phyloP scores from a whole-genome alignment of 2,329 filamentous ascomycete genomes.

The Acrocalymma vagum region DNA sequence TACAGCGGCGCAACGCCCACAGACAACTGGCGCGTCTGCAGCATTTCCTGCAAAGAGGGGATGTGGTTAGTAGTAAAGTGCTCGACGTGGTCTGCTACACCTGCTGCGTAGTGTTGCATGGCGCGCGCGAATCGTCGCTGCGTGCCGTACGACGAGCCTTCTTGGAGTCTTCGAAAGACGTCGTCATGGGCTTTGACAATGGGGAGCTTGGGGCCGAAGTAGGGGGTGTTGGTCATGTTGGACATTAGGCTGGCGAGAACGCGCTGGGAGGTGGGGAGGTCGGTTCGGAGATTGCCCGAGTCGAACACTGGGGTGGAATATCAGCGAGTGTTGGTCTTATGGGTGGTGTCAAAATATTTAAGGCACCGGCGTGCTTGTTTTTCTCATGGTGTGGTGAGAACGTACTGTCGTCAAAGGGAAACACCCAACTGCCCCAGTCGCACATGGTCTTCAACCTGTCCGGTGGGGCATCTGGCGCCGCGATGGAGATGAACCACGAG shows the following conservation, averaged over 20 bases:
- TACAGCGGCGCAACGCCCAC: slow-evolving; percentile 5
- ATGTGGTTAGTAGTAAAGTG: slow-evolving; percentile 7
- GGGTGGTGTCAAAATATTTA: neutral
- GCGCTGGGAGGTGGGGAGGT: slow-evolving; percentile 3
- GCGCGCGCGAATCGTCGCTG: slow-evolving; percentile 3
- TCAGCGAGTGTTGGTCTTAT: slow-evolving; percentile 1
- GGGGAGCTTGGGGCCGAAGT: slow-evolving; percentile 2
- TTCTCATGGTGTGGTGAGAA: slow-evolving; percentile 1
- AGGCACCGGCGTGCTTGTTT: neutral
- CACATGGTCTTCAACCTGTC: slow-evolving; percentile 7
- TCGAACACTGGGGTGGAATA: slow-evolving; percentile 4
- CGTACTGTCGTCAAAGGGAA: slow-evolving; percentile 6
- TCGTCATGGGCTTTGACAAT: slow-evolving; percentile 5
- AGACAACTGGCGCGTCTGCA: slow-evolving; percentile 4
- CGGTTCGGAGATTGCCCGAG: slow-evolving; percentile 3
- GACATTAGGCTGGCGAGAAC: slow-evolving; percentile 6
- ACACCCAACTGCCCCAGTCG: slow-evolving; percentile 7
- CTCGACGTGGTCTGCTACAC: slow-evolving; percentile 5
- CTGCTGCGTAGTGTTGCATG: slow-evolving; percentile 5
- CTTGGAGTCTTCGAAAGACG: slow-evolving; percentile 1
- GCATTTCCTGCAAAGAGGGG: slow-evolving; percentile 5
- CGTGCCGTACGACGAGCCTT: slow-evolving; percentile 2
- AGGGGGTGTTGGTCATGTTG: slow-evolving; percentile 1
- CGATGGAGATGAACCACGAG: slow-evolving; percentile 7
- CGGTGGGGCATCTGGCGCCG: slow-evolving; percentile 3